Conservation (phyloP, 148 eudicot species). For the Cornus florida region DNA sequence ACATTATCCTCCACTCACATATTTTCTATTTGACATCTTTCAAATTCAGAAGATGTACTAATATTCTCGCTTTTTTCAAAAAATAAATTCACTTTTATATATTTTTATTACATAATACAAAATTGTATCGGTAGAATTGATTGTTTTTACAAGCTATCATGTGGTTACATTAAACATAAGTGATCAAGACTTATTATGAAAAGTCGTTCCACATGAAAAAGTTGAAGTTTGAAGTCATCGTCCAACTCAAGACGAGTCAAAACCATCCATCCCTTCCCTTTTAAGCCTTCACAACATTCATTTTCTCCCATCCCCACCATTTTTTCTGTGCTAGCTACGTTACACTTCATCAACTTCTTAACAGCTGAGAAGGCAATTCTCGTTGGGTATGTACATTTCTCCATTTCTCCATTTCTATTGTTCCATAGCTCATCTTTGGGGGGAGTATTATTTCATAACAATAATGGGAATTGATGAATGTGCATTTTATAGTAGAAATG, state of each 20-base stretch:
- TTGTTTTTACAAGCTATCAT: too few relatives aligned
- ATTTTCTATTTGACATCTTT: too few relatives aligned
- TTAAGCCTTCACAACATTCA: background rate
- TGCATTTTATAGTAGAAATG: background rate
- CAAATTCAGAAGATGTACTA: too few relatives aligned
- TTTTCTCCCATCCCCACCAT: constrained; percentile 20
- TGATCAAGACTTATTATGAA: too few relatives aligned
- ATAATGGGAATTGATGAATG: background rate
- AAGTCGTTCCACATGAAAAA: constrained; percentile 46
- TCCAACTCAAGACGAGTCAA: constrained; percentile 16
- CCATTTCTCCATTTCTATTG: background rate
- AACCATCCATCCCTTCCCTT: constrained; percentile 7
- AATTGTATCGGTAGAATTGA: too few relatives aligned
- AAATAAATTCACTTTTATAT: too few relatives aligned
- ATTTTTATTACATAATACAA: too few relatives aligned
- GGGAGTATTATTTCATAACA: background rate
- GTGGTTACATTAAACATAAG: too few relatives aligned
- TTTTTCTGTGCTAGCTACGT: constrained; percentile 78
- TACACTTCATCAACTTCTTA: constrained; percentile 71
- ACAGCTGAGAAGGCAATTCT: constrained; percentile 71
- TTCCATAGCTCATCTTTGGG: background rate
- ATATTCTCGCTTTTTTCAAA: too few relatives aligned
- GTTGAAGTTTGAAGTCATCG: background rate
- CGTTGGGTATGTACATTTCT: constrained; percentile 78
- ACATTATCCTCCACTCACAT: too few relatives aligned